These are phyloP conservation scores for Mycena haematopus DNA, from an alignment of 768 basidiomycete genomes.

Conservation along the genomic window DNA sequence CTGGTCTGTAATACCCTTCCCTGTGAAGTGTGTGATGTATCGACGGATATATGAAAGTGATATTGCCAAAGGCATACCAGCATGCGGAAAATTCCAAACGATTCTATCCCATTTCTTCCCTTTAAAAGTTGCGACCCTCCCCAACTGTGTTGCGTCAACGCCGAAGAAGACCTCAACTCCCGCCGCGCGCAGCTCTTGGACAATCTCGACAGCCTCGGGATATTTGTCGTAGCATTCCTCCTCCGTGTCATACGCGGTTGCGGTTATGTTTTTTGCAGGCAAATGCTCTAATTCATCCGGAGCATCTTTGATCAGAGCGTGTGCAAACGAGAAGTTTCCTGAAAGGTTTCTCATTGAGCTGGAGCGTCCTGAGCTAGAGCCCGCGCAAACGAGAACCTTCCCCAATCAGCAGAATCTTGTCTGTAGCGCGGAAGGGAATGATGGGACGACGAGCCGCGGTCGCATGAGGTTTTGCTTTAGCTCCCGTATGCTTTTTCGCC, in stretches of 20 bases:
- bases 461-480: constrained; percentile 26
- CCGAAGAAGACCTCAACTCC: constrained; percentile 80
- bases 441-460: constrained; percentile 48
- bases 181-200: constrained; percentile 55
- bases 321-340: constrained; percentile 86
- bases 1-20: constrained; percentile 91
- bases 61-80: constrained; percentile 55
- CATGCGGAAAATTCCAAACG: constrained; percentile 97
- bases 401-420: constrained; percentile 80
- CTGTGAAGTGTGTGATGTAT: constrained; percentile 48
- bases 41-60: neutral
- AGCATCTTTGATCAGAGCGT: constrained; percentile 63
- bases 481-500: constrained; percentile 45
- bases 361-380: constrained; percentile 65
- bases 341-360: constrained; percentile 43
- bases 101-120: constrained; percentile 76
- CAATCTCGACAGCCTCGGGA: constrained; percentile 68
- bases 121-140: constrained; percentile 62
- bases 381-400: constrained; percentile 95
- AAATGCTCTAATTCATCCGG: constrained; percentile 57
- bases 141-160: constrained; percentile 84
- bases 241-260: constrained; percentile 87
- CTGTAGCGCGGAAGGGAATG: constrained; percentile 68
- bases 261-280: constrained; percentile 72
- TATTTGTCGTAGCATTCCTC: constrained; percentile 83